Evolutionary conservation across 495 filamentous ascomycete genomes (phyloP).

Genomic region (Bacidia gigantensis): DNA sequence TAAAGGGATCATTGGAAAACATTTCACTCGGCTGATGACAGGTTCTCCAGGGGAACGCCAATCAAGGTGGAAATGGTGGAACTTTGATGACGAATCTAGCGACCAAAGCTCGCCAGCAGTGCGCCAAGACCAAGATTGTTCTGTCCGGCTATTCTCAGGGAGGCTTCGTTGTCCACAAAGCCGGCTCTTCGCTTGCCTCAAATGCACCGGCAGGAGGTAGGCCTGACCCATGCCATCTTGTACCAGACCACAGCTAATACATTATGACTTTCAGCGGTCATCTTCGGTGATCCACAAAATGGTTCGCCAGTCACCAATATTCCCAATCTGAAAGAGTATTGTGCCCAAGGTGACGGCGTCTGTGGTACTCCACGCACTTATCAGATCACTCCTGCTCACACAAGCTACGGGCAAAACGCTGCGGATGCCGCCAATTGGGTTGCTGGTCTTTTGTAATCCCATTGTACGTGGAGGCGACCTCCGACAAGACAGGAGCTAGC

Average conservation of each 20-base stretch:
- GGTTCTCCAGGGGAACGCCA: constrained; percentile 32
- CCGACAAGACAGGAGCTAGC: too few relatives aligned
- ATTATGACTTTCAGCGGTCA: constrained; percentile 24
- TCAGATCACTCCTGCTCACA: constrained; percentile 28
- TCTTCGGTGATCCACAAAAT: constrained; percentile 48
- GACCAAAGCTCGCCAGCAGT: constrained; percentile 30
- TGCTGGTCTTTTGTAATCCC: background rate
- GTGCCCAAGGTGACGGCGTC: constrained; percentile 39
- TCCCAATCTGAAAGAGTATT: constrained; percentile 35
- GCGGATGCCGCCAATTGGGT: constrained; percentile 35
- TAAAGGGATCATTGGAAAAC: background rate
- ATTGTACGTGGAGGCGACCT: too few relatives aligned
- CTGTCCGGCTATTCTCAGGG: constrained; percentile 47
- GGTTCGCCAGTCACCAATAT: constrained; percentile 30
- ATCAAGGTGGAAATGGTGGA: constrained; percentile 30
- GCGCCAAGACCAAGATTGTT: constrained; percentile 45
- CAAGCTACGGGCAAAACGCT: constrained; percentile 36
- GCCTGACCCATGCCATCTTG: background rate
- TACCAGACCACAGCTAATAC: background rate
- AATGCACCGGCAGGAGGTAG: constrained; percentile 16
- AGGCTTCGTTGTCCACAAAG: constrained; percentile 38
- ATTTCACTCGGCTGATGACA: constrained; percentile 15
- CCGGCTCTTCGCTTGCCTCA: constrained; percentile 24
- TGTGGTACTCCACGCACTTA: constrained; percentile 37
- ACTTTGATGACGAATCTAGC: constrained; percentile 35